Conservation (phyloP, 805 yeast species). For the Wickerhamiella slavikovae region DNA sequence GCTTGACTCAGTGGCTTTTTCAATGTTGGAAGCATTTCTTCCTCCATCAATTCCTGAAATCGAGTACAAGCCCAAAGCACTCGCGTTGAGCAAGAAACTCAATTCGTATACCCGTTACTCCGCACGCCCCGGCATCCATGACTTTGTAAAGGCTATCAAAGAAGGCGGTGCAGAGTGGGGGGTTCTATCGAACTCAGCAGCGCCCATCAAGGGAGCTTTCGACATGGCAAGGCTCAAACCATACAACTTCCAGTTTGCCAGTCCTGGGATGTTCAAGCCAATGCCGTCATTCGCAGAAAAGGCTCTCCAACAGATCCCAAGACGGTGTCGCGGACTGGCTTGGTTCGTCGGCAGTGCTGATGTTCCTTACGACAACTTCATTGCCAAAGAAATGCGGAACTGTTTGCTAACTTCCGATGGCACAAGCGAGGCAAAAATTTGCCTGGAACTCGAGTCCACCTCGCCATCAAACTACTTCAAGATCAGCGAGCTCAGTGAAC, state of each 20-base stretch:
- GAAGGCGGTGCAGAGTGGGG: conserved; percentile 12
- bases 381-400: conserved; percentile 2
- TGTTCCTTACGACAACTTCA: conserved; percentile 9
- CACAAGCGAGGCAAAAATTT: background rate
- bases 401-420: conserved; percentile 5
- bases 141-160: conserved; percentile 5
- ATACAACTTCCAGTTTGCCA: conserved; percentile 3
- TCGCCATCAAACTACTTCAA: background rate
- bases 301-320: conserved; percentile 9
- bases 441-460: background rate
- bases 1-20: too few relatives aligned
- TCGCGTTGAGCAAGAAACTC: too few relatives aligned
- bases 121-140: conserved; percentile 6
- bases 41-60: too few relatives aligned
- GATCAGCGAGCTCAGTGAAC: too few relatives aligned
- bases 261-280: conserved; percentile 11
- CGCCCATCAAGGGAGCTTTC: conserved; percentile 8
- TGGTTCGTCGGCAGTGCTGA: conserved; percentile 12
- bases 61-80: too few relatives aligned
- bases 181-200: conserved; percentile 13
- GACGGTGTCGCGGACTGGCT: conserved; percentile 4
- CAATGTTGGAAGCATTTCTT: too few relatives aligned
- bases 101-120: too few relatives aligned
- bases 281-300: conserved; percentile 9
- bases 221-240: conserved; percentile 5